Evolutionary conservation across 73 alveolate genomes (phyloP), one percentile per base, ranked within the genome.

Genomic region (Effrenium voratum): DNA sequence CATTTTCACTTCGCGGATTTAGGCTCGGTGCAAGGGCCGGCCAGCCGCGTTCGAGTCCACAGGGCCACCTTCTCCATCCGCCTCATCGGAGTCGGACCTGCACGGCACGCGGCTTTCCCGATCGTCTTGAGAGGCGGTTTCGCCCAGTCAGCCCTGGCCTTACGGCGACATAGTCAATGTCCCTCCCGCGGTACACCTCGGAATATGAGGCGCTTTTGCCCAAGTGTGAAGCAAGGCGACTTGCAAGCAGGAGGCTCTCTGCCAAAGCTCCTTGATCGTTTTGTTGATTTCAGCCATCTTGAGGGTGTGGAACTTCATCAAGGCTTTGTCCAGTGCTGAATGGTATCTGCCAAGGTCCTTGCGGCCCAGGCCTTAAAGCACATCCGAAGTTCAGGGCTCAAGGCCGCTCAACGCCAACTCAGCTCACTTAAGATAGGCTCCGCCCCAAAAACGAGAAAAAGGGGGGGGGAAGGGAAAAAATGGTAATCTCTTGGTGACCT

Each of bases 201-300:
- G 26, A 0, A 68, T 68, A 68, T 68, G 28, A 22, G 28, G 1
- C 16, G 16, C 16, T 57, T 22, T 55, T 22, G 22, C 12, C 30
- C 28, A 30, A 22, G 6, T 57, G 72, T 30, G 28, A 57, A 22
- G 16, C n/a, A 57, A 57, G 72, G 28, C n/a, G 72, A 22, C 72
- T 57, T 2, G 72, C 72, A 57, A 30, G 52, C 57, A 26, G 50
- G 80, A 43, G 50, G 99, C 99, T 99, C 99, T 98, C 75, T 99
- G 99, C 99, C 99, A 99, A 94, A 99, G 99, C 98, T 99, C 99
- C 70, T 99, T 98, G 50, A 99, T 93, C 59, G 99, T 99, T 95
- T 99, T 99, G 99, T 99, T 99, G 99, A 99, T 99, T 99, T 99
- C 99, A 73, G 99, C 99, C 99, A 99, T 99, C 99, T 99, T 99